These are phyloP conservation scores for Pythium utonaiense DNA, from an alignment of 352 stramenopile genomes.

Conservation along the genomic window DNA sequence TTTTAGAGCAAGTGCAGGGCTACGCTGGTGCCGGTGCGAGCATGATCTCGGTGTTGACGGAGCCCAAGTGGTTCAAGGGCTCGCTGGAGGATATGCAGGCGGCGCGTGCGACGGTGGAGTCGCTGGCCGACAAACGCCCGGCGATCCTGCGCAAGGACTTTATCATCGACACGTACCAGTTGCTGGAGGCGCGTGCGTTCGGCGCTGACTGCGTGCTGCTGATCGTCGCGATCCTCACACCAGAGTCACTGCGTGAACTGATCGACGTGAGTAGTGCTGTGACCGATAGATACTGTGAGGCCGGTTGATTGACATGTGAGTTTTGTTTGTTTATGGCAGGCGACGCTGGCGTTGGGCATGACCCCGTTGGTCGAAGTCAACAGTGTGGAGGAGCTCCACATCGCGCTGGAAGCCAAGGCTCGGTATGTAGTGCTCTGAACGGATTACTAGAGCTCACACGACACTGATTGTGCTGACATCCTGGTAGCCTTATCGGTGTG, in stretches of 20 bases:
- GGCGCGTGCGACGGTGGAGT: constrained; percentile 48
- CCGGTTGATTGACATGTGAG: neutral
- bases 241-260: constrained; percentile 50
- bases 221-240: constrained; percentile 92
- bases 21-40: constrained; percentile 93
- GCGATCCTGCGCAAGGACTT: constrained; percentile 94
- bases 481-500: constrained; percentile 90
- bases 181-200: constrained; percentile 91
- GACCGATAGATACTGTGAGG: neutral
- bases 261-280: constrained; percentile 39
- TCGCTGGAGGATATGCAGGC: constrained; percentile 84
- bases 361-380: constrained; percentile 98
- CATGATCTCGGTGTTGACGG: constrained; percentile 97
- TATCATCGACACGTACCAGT: constrained; percentile 93
- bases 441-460: no score
- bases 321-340: constrained; percentile 36
- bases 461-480: neutral
- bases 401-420: constrained; percentile 90
- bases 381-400: constrained; percentile 92
- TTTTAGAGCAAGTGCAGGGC: constrained; percentile 82
- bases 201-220: constrained; percentile 97
- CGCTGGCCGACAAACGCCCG: constrained; percentile 37
- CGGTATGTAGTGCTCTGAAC: constrained; percentile 32
- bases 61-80: constrained; percentile 97
- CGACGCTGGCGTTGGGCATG: constrained; percentile 91